Conservation (phyloP, 768 basidiomycete genomes). For the Rhodotorula toruloides region DNA sequence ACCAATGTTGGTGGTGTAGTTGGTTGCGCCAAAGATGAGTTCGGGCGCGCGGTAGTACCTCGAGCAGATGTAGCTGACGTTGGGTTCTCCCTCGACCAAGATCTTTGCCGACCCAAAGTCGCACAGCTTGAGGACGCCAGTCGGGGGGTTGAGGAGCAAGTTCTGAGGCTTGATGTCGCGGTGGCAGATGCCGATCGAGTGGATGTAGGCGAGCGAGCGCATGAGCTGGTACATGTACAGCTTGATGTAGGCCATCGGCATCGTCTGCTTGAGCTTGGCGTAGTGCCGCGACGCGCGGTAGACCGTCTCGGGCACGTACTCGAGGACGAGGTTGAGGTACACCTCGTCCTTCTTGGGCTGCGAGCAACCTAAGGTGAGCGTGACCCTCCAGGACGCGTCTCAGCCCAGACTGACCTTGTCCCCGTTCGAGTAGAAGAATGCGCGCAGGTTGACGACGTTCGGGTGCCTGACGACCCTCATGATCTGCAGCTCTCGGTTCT, state of each 20-base stretch:
- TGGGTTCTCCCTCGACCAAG: slow-evolving; percentile 92
- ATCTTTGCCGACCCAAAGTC: slow-evolving; percentile 99
- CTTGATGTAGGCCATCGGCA: slow-evolving; percentile 99
- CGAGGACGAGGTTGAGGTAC: slow-evolving; percentile 96
- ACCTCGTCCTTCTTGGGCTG: slow-evolving; percentile 90
- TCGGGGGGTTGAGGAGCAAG: slow-evolving; percentile 89
- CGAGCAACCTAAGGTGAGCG: not conserved
- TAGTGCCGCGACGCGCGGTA: slow-evolving; percentile 98
- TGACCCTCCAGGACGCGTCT: not conserved
- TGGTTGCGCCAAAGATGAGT: slow-evolving; percentile 98
- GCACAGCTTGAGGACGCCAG: slow-evolving; percentile 93
- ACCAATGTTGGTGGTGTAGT: slow-evolving; percentile 99
- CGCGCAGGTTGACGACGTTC: slow-evolving; percentile 93
- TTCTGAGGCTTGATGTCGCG: slow-evolving; percentile 99
- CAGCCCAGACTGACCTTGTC: slow-evolving; percentile 87
- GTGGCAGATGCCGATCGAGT: slow-evolving; percentile 95
- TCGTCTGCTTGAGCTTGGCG: slow-evolving; percentile 98
- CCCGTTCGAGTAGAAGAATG: slow-evolving; percentile 98
- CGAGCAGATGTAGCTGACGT: slow-evolving; percentile 99
- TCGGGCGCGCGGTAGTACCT: slow-evolving; percentile 99
- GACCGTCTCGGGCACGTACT: slow-evolving; percentile 99
- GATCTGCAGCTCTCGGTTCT: slow-evolving; percentile 40
- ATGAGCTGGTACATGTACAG: slow-evolving; percentile 96
- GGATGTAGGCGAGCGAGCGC: slow-evolving; percentile 97
- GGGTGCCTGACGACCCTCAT: slow-evolving; percentile 39